phyloP scores from a whole-genome alignment of 805 yeast genomes.

The Alloascoidea africana region DNA sequence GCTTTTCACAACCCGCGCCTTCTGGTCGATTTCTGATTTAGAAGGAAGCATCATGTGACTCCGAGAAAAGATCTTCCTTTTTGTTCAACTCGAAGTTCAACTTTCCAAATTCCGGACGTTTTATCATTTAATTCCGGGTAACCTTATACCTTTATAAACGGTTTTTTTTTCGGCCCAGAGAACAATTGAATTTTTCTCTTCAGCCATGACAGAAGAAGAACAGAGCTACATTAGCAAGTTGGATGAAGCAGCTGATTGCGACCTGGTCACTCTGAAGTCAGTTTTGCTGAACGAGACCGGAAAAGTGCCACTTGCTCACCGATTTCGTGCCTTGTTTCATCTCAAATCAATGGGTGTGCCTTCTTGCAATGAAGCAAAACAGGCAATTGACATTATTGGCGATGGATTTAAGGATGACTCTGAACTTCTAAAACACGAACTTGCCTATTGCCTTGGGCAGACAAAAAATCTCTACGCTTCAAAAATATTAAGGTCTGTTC shows the following conservation, averaged over 20 bases:
- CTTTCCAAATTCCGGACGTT: no score
- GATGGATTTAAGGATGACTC: constrained; percentile 70
- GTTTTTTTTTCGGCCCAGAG: no score
- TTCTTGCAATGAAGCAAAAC: constrained; percentile 30
- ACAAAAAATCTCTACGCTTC: constrained; percentile 74
- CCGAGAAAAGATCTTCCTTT: no score
- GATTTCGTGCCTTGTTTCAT: constrained; percentile 91
- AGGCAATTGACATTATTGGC: constrained; percentile 72
- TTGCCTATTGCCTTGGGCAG: constrained; percentile 94
- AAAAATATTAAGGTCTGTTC: constrained; percentile 56
- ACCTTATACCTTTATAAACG: no score
- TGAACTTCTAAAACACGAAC: constrained; percentile 91
- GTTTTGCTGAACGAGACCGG: constrained; percentile 53
- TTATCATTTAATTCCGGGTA: no score
- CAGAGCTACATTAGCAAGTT: neutral
- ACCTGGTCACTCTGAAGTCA: constrained; percentile 57
- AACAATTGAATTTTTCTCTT: no score
- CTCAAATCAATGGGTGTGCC: constrained; percentile 78
- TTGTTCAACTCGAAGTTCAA: no score
- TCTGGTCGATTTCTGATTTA: no score
- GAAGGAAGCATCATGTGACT: no score
- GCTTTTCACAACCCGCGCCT: no score
- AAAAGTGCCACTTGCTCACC: constrained; percentile 56
- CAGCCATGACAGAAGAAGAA: neutral
- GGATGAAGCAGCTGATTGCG: neutral